phyloP scores from a whole-genome alignment of 805 yeast genomes.

The Candida silvicultrix region DNA sequence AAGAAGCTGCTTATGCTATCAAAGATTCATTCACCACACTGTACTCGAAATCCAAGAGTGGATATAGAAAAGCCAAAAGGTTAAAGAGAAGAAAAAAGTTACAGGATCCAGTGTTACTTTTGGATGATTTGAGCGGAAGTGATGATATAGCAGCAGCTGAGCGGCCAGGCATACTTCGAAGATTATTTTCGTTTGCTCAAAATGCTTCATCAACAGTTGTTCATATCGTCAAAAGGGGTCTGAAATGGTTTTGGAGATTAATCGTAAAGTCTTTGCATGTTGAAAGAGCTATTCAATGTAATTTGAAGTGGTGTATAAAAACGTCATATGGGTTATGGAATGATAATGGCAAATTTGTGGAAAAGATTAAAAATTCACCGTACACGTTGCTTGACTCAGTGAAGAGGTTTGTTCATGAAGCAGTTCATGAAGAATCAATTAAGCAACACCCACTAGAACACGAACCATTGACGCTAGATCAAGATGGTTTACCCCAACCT shows the following conservation, averaged over 20 bases:
- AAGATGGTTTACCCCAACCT: background rate
- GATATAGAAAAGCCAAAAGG: constrained; percentile 4
- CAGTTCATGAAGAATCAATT: background rate
- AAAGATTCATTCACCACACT: background rate
- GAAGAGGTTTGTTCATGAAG: constrained; percentile 4
- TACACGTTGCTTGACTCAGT: background rate
- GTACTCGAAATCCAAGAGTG: constrained; percentile 1
- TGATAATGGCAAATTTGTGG: constrained; percentile 5
- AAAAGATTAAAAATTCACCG: constrained; percentile 3
- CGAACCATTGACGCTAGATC: background rate
- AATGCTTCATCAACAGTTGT: no score
- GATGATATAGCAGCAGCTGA: background rate
- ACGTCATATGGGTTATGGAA: constrained; percentile 4
- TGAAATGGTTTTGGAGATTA: background rate
- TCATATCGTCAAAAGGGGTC: background rate
- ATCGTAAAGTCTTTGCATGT: background rate
- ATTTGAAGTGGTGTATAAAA: constrained; percentile 1
- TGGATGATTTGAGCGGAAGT: background rate
- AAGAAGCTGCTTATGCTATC: background rate
- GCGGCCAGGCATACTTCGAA: background rate
- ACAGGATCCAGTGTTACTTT: background rate
- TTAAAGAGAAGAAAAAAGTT: background rate
- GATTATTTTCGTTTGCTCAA: background rate
- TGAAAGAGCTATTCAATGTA: background rate
- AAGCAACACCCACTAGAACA: background rate